Evolutionary conservation across 805 yeast species (phyloP).

Genomic region (Kurtzmaniella cleridarum): DNA sequence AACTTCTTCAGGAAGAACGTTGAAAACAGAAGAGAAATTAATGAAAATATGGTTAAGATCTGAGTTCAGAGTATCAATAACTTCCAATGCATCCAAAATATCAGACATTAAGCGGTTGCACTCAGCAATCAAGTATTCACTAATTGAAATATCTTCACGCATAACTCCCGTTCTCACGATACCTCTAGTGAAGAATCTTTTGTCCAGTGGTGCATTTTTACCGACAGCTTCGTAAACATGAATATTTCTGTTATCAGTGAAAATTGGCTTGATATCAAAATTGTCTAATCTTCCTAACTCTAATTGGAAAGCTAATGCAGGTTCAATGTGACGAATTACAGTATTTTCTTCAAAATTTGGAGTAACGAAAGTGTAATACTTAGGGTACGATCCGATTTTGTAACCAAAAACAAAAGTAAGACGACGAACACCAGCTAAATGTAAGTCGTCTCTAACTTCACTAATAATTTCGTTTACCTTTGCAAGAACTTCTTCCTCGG

Average conservation of each 20-base stretch:
- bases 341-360: conserved; percentile 82
- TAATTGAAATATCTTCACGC: conserved; percentile 86
- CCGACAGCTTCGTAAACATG: conserved; percentile 97
- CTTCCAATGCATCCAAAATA: conserved; percentile 89
- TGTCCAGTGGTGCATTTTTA: conserved; percentile 87
- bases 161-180: conserved; percentile 94
- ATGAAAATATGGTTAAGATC: conserved; percentile 96
- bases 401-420: conserved; percentile 86
- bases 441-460: conserved; percentile 65
- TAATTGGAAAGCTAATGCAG: conserved; percentile 95
- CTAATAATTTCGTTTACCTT: conserved; percentile 62
- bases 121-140: conserved; percentile 92
- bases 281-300: conserved; percentile 92
- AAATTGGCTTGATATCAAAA: conserved; percentile 90
- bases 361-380: conserved; percentile 91
- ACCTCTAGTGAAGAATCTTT: conserved; percentile 95
- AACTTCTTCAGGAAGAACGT: conserved; percentile 90
- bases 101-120: conserved; percentile 95
- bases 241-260: conserved; percentile 94
- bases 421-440: conserved; percentile 77
- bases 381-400: conserved; percentile 83
- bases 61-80: conserved; percentile 89
- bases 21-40: conserved; percentile 93
- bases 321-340: conserved; percentile 96
- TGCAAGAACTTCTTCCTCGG: conserved; percentile 62